Conservation (phyloP, 352 stramenopile species). For the Phytophthora agathidicida region DNA sequence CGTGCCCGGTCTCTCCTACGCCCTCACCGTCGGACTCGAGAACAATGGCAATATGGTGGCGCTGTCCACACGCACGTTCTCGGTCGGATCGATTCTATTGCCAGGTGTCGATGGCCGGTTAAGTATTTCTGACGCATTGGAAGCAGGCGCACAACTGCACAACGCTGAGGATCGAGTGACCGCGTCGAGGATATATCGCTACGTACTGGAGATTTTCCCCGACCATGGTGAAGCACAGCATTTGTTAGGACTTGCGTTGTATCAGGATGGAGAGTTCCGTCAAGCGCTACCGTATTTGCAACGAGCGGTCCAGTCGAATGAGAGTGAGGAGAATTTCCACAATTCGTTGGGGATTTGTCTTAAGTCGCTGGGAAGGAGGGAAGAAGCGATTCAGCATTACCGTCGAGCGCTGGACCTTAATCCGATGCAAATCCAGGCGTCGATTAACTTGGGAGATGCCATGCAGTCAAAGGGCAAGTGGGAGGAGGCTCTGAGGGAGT, state of each 20-base stretch:
- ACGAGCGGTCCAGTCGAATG: conserved; percentile 48
- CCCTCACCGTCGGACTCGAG: conserved; percentile 58
- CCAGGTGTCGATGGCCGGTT: conserved; percentile 28
- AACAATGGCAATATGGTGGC: conserved; percentile 54
- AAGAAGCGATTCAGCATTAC: conserved; percentile 61
- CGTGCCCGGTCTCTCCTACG: conserved; percentile 58
- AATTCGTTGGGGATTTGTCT: conserved; percentile 64
- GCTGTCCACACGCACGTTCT: conserved; percentile 69
- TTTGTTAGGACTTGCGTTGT: conserved; percentile 51
- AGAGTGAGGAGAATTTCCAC: conserved; percentile 55
- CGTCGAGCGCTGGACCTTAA: conserved; percentile 54
- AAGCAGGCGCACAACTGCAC: conserved; percentile 47
- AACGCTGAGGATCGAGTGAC: conserved; percentile 27
- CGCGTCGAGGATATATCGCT: conserved; percentile 52
- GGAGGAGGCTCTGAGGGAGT: conserved; percentile 62
- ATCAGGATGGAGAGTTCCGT: conserved; percentile 42
- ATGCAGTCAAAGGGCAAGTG: conserved; percentile 55
- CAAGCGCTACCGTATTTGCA: conserved; percentile 45
- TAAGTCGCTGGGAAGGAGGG: conserved; percentile 35
- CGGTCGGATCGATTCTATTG: conserved; percentile 54
- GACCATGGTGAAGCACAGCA: conserved; percentile 53
- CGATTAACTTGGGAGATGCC: conserved; percentile 58
- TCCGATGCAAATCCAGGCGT: conserved; percentile 47
- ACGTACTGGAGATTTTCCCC: conserved; percentile 61
- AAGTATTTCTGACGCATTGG: conserved; percentile 53